A percentile compares a stretch with the other conserved stretches of the same genome.
These are phyloP conservation scores for Nowakowskiella sp. DNA, from an alignment of 192 early-diverging fungal species.

Conservation along the genomic window DNA sequence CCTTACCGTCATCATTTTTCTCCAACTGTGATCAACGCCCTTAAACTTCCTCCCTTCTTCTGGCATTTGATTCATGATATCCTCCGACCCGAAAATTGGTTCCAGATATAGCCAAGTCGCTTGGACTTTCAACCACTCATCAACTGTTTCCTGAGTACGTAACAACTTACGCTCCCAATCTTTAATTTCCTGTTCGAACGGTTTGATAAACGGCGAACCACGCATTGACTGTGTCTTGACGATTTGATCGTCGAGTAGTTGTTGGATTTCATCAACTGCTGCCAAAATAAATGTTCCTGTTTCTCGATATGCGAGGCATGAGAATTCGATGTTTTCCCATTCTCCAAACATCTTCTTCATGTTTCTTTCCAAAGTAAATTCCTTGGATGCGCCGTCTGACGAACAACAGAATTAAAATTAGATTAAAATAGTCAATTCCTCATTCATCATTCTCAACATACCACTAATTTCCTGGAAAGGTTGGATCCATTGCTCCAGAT, in stretches of 20 bases:
- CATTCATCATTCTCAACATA: constrained; percentile 17
- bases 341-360: constrained; percentile 53
- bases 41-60: constrained; percentile 57
- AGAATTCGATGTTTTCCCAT: constrained; percentile 51
- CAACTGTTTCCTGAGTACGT: constrained; percentile 50
- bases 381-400: constrained; percentile 51
- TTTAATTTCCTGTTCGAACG: constrained; percentile 53
- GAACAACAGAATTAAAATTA: constrained; percentile 6
- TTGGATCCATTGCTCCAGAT: constrained; percentile 39
- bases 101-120: constrained; percentile 60
- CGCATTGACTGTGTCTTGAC: constrained; percentile 64
- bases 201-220: constrained; percentile 58
- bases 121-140: constrained; percentile 61
- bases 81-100: constrained; percentile 55
- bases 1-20: constrained; percentile 47
- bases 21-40: constrained; percentile 48
- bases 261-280: constrained; percentile 51
- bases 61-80: constrained; percentile 66
- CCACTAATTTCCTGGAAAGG: constrained; percentile 54
- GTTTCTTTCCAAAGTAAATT: constrained; percentile 59
- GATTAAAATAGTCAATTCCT: constrained; percentile 12
- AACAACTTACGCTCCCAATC: constrained; percentile 54
- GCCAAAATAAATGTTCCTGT: constrained; percentile 52
- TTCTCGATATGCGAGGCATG: constrained; percentile 48
- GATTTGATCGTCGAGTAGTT: constrained; percentile 57